Conservation (phyloP, 176 grass and related monocot genomes). For the Oryza brachyantha region DNA sequence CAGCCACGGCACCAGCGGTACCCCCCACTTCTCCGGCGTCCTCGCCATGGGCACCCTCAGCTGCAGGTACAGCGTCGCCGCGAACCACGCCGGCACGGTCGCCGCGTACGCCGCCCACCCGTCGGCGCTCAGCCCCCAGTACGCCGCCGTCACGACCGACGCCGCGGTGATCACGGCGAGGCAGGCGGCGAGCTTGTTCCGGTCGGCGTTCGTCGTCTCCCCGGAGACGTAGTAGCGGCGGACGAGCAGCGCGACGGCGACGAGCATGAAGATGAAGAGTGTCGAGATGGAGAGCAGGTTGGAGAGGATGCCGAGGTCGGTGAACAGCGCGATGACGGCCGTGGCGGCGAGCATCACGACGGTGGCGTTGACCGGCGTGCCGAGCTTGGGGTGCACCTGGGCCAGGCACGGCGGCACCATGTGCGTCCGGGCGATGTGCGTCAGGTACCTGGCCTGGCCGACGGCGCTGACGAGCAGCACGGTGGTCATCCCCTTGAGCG, state of each 20-base stretch:
- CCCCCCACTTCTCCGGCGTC: slow-evolving; percentile 51
- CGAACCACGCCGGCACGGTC: slow-evolving; percentile 41
- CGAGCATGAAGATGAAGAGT: slow-evolving; percentile 78
- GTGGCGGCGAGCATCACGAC: slow-evolving; percentile 53
- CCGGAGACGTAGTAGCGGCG: slow-evolving; percentile 53
- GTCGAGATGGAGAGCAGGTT: slow-evolving; percentile 72
- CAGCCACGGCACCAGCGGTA: slow-evolving; percentile 71
- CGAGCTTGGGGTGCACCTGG: slow-evolving; percentile 31
- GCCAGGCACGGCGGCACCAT: slow-evolving; percentile 59
- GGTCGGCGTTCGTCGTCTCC: slow-evolving; percentile 30
- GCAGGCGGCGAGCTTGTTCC: slow-evolving; percentile 36
- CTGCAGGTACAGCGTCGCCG: slow-evolving; percentile 30
- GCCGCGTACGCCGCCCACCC: slow-evolving; percentile 43
- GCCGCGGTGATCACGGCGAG: slow-evolving; percentile 32
- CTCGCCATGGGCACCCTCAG: slow-evolving; percentile 46
- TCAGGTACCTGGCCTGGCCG: slow-evolving; percentile 69
- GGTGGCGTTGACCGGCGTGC: slow-evolving; percentile 58
- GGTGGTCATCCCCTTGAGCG: slow-evolving; percentile 63
- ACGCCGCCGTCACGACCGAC: slow-evolving; percentile 31
- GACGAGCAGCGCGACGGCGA: slow-evolving; percentile 55
- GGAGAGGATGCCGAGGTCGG: slow-evolving; percentile 45
- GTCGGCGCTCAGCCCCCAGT: slow-evolving; percentile 8
- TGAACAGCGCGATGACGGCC: slow-evolving; percentile 61
- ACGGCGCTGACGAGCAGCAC: slow-evolving; percentile 62
- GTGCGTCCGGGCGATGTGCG: slow-evolving; percentile 59